These are phyloP conservation scores for Penicillium ucsense DNA, from an alignment of 495 filamentous ascomycete genomes.

Conservation along the genomic window DNA sequence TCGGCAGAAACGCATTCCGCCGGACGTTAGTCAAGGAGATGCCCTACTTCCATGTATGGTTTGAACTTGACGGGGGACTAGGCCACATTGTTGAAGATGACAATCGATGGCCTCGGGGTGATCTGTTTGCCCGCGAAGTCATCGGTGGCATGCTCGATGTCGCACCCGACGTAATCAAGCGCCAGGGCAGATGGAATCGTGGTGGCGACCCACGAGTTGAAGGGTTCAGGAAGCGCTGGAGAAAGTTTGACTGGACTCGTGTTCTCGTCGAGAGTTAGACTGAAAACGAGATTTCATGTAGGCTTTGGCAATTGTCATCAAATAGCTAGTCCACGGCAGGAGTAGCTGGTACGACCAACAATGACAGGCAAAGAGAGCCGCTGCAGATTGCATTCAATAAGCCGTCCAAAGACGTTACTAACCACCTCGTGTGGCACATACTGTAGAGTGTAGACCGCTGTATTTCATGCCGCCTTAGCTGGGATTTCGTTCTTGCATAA, in stretches of 20 bases:
- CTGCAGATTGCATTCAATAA: too few species aligned
- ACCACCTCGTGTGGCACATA: too few species aligned
- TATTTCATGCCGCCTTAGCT: too few species aligned
- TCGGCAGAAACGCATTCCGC: conserved; percentile 77
- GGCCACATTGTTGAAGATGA: conserved; percentile 89
- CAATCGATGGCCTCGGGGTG: conserved; percentile 80
- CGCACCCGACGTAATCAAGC: conserved; percentile 76
- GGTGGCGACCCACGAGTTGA: conserved; percentile 63
- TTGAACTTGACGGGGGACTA: conserved; percentile 81
- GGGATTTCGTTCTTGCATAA: too few species aligned
- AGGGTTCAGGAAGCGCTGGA: conserved; percentile 75
- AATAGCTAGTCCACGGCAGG: too few species aligned
- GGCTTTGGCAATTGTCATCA: too few species aligned
- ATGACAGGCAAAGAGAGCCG: too few species aligned
- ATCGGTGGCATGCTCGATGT: conserved; percentile 89
- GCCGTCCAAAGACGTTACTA: too few species aligned
- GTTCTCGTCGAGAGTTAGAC: conserved; percentile 50
- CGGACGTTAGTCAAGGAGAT: conserved; percentile 83
- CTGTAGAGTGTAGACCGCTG: too few species aligned
- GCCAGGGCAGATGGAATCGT: conserved; percentile 80
- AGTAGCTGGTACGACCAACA: too few species aligned
- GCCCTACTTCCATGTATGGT: conserved; percentile 99
- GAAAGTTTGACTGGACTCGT: conserved; percentile 92
- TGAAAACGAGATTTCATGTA: neutral
- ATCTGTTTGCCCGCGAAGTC: conserved; percentile 87